Percentiles rank a stretch among this genome's conserved stretches.
Conservation (phyloP, 2,329 filamentous ascomycete species). For the Epichloe uncinata region DNA sequence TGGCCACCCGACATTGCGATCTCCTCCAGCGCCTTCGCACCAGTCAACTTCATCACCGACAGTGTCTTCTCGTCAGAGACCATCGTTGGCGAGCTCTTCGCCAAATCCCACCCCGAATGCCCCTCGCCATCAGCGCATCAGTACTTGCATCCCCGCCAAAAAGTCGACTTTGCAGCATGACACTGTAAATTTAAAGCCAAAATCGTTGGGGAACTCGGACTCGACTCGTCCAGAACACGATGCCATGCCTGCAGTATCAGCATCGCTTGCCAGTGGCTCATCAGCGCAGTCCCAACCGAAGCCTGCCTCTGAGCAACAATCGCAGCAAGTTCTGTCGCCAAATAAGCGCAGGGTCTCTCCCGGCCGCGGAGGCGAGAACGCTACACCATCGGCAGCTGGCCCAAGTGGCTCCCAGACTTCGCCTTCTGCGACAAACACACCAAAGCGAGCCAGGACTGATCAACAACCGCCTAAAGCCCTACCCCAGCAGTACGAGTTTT, state of each 20-base stretch:
- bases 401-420: not conserved
- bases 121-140: constrained; percentile 13
- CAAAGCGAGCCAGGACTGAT: constrained; percentile 42
- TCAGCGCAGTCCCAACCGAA: not conserved
- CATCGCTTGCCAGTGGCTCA: not conserved
- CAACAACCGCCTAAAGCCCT: constrained; percentile 42
- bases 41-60: constrained; percentile 11
- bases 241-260: not conserved
- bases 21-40: constrained; percentile 15
- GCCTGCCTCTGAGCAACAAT: not conserved
- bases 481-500: constrained; percentile 67
- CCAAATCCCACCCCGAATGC: constrained; percentile 4
- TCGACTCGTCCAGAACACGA: not conserved
- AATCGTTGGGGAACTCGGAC: not conserved
- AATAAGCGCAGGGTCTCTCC: constrained; percentile 21
- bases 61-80: not conserved
- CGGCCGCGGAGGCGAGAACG: not conserved
- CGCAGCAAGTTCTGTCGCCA: constrained; percentile 14
- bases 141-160: not conserved
- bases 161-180: not conserved
- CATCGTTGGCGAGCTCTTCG: constrained; percentile 11
- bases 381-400: not conserved
- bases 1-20: constrained; percentile 13
- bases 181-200: not conserved
- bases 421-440: constrained; percentile 4